These are phyloP conservation scores for Barbarea vulgaris DNA, from an alignment of 345 rosid genomes.

Conservation along the genomic window DNA sequence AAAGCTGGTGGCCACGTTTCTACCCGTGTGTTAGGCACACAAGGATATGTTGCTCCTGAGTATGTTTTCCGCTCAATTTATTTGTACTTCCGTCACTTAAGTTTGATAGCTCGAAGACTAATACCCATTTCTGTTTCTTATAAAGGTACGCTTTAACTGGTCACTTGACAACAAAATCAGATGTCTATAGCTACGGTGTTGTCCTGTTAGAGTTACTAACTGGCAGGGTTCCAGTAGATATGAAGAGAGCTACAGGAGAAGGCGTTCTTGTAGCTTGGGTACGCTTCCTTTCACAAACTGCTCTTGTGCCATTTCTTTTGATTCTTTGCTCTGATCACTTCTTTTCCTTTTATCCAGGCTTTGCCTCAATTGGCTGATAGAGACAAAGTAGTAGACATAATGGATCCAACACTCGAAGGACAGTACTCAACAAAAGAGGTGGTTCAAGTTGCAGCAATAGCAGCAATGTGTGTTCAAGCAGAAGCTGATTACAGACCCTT, in stretches of 20 bases:
- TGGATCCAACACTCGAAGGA: conserved; percentile 85
- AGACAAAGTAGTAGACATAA: conserved; percentile 78
- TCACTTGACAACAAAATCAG: conserved; percentile 92
- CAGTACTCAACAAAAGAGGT: conserved; percentile 84
- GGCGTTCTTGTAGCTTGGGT: conserved; percentile 91
- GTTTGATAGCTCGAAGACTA: background rate
- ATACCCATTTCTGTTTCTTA: background rate
- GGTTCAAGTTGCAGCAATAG: conserved; percentile 91
- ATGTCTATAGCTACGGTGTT: conserved; percentile 90
- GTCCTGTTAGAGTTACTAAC: conserved; percentile 90
- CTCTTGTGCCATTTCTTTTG: background rate
- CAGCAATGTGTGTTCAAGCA: conserved; percentile 94
- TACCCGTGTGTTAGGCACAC: conserved; percentile 75
- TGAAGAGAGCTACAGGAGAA: conserved; percentile 82
- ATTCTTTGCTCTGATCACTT: background rate
- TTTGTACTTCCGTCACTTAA: background rate
- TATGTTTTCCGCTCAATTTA: conserved; percentile 26
- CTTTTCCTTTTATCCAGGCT: conserved; percentile 48
- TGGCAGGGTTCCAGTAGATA: conserved; percentile 85
- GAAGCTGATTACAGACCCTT: conserved; percentile 91
- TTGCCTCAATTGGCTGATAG: conserved; percentile 75
- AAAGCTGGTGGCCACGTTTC: conserved; percentile 79
- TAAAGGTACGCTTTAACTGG: conserved; percentile 91
- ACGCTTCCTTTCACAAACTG: background rate
- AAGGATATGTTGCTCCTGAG: conserved; percentile 87